Evolutionary conservation across 164 flowering plant genomes (phyloP).

Genomic region (grape (Vitis vinifera)): DNA sequence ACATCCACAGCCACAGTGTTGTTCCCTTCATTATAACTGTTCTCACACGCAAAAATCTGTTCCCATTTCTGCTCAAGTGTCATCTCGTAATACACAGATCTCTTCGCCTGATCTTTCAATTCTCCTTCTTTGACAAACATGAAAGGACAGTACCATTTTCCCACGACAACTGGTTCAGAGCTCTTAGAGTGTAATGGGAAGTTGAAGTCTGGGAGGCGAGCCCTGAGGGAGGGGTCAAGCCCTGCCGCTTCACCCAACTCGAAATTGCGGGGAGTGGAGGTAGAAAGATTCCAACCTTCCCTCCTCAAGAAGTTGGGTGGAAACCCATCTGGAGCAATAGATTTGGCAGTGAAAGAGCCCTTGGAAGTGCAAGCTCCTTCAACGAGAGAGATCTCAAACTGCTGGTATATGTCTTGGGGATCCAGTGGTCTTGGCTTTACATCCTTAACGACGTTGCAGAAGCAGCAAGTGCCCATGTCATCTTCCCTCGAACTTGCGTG

Average conservation of each 20-base stretch:
- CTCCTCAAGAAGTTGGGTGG: conserved; percentile 29
- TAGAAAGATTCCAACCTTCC: conserved; percentile 13
- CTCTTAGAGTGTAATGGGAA: conserved; percentile 10
- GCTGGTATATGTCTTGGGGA: conserved; percentile 28
- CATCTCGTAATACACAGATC: conserved; percentile 27
- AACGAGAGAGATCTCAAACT: conserved; percentile 22
- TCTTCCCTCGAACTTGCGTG: conserved; percentile 21
- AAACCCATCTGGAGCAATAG: conserved; percentile 24
- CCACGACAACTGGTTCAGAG: conserved; percentile 18
- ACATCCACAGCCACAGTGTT: conserved; percentile 16
- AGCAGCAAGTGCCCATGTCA: conserved; percentile 29
- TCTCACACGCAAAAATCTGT: conserved; percentile 19
- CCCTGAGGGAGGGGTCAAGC: conserved; percentile 17
- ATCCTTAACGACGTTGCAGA: conserved; percentile 14
- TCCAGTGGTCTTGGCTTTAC: conserved; percentile 25
- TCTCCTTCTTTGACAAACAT: conserved; percentile 28
- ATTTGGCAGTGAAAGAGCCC: conserved; percentile 22
- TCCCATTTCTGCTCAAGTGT: conserved; percentile 41
- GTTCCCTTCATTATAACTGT: not conserved
- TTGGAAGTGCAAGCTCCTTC: not conserved
- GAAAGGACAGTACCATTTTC: conserved; percentile 38
- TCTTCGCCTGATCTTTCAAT: conserved; percentile 22
- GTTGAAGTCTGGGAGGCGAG: conserved; percentile 22
- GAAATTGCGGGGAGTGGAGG: not conserved
- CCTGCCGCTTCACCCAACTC: conserved; percentile 25